phyloP scores from a whole-genome alignment of 305 asterid species.

The Fraxinus platypoda region DNA sequence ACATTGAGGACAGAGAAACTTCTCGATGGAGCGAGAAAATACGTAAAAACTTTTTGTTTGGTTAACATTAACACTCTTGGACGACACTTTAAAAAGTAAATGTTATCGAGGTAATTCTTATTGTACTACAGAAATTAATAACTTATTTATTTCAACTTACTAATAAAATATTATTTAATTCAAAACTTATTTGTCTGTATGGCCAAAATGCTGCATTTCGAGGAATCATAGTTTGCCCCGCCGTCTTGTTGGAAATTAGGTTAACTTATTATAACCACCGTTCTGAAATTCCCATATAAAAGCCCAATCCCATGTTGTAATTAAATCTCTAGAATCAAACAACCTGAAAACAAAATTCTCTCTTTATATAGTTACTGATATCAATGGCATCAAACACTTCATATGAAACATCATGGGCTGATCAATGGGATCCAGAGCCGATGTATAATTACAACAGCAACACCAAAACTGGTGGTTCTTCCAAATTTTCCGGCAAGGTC shows the following conservation, averaged over 20 bases:
- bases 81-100: too few species aligned
- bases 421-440: constrained; percentile 79
- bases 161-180: not conserved
- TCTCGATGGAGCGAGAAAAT: not conserved
- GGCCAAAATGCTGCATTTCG: not conserved
- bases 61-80: too few species aligned
- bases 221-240: not conserved
- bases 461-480: constrained; percentile 18
- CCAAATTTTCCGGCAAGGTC: constrained; percentile 47
- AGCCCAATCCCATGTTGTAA: not conserved
- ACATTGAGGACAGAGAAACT: not conserved
- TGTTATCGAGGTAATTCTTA: not conserved
- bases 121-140: not conserved
- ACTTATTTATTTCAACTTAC: not conserved
- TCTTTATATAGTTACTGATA: not conserved
- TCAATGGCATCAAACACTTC: constrained; percentile 48
- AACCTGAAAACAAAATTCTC: not conserved
- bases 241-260: not conserved
- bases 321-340: not conserved
- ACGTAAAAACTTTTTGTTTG: too few species aligned
- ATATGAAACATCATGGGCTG: constrained; percentile 74
- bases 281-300: not conserved
- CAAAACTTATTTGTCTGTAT: not conserved
- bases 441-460: constrained; percentile 24
- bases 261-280: not conserved